Base-by-base conservation (phyloP, 2,329 filamentous ascomycete genomes). In the Ascochyta fabae region DNA sequence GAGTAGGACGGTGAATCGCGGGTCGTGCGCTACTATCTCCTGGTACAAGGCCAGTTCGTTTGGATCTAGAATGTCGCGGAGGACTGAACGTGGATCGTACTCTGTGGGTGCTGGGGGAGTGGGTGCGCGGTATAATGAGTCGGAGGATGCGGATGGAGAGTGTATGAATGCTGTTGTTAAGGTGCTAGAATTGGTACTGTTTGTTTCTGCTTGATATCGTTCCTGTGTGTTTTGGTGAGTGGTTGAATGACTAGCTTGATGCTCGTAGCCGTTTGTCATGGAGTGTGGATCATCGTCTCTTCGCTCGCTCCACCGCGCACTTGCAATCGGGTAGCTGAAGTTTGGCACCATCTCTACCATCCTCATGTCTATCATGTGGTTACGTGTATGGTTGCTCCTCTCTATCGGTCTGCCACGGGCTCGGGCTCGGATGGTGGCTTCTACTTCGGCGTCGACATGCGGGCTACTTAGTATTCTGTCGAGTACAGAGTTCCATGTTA, bases 301-400 rank as follows among this genome's bases (percentile, higher is more conserved):
- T 12, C 10, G 16, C 44, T 62, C 57, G 41, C 59, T 56, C 35
- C 64, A 69, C 1, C 45, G 22, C 27, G 56, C 62, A 5, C 50
- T 44, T 16, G 35, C 27, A 16, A 66, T 48, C 0, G 66, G 65
- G 19, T 60, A 61, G 15, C 62, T 68, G 43, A 71, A 71, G 40
- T 68, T 70, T 5, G 68, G 66, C 10, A 70, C 65, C 8, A 68
- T 51, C 3, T 49, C 56, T 9, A 53, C 52, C 26, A 57, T 48
- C 2, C 19, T 3, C 15, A 38, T 26, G 6, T 40, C n/a, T 1
- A 55, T 34, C 34, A 12, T 7, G 27, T 10, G 27, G 9, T 29
- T 29, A 29, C 3, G 8, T 29, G 27, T 29, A 12, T 9, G 27
- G 8, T 29, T 46, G 24, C 38, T 33, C 9, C 3, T 42, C 15